A percentile compares a stretch with the other conserved stretches of the same genome.
Evolutionary conservation across 2,329 filamentous ascomycete species (phyloP).

Genomic region (Ascochyta koolunga): DNA sequence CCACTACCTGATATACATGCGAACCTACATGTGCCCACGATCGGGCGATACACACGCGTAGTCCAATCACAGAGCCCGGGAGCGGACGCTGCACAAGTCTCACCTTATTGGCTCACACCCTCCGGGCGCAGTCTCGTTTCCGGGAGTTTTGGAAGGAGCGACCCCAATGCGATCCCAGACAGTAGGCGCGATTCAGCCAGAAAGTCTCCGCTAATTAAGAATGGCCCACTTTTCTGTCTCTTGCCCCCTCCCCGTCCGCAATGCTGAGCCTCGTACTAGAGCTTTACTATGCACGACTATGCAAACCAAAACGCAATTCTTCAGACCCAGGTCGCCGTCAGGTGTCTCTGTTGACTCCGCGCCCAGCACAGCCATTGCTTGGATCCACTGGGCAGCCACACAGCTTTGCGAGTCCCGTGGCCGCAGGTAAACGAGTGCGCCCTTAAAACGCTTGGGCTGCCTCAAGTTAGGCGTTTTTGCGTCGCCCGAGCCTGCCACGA

Average conservation of each 20-base stretch:
- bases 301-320: neutral
- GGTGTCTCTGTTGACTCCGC: constrained; percentile 8
- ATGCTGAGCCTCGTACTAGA: constrained; percentile 2
- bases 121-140: constrained; percentile 5
- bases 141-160: constrained; percentile 1
- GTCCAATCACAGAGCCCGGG: constrained; percentile 3
- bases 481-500: constrained; percentile 18
- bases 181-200: constrained; percentile 2
- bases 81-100: neutral
- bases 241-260: neutral
- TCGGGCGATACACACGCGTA: constrained; percentile 7
- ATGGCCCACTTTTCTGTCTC: neutral
- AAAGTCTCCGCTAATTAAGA: constrained; percentile 1
- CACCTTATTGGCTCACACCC: constrained; percentile 9
- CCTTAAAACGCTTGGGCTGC: constrained; percentile 12
- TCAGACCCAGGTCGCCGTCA: constrained; percentile 7
- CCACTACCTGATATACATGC: constrained; percentile 12
- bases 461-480: constrained; percentile 7
- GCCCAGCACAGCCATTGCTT: constrained; percentile 2
- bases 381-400: constrained; percentile 6
- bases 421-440: constrained; percentile 3
- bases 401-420: constrained; percentile 4
- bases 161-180: constrained; percentile 2
- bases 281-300: too few species aligned
- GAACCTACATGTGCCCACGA: neutral